Conservation (phyloP, 1,284 basidiomycete genomes). For the Ceraceosorus bombacis region DNA sequence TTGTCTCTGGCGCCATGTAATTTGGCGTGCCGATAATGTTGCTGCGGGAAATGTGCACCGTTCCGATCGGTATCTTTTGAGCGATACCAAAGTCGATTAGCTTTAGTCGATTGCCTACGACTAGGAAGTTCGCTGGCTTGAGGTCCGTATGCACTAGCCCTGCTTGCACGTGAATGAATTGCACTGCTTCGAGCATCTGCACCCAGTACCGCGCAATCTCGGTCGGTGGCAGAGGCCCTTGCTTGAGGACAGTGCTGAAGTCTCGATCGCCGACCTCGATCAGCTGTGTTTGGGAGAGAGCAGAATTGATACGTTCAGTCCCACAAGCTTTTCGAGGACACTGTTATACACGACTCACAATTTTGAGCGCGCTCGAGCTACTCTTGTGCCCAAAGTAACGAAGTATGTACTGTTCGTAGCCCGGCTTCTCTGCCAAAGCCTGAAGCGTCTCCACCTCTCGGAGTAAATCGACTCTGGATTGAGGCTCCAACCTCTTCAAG, state of each 20-base stretch:
- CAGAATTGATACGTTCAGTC: not conserved
- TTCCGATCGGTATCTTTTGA: conserved; percentile 60
- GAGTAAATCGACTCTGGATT: conserved; percentile 41
- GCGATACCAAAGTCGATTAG: conserved; percentile 96
- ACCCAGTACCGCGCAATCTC: conserved; percentile 38
- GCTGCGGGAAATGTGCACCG: conserved; percentile 46
- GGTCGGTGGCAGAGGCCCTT: conserved; percentile 26
- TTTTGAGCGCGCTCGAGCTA: conserved; percentile 37
- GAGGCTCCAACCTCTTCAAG: conserved; percentile 40
- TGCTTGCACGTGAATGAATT: conserved; percentile 44
- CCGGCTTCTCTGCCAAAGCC: conserved; percentile 30
- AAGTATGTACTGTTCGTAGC: conserved; percentile 40
- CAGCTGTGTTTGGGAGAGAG: conserved; percentile 12
- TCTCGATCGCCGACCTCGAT: conserved; percentile 46
- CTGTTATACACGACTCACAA: conserved; percentile 14
- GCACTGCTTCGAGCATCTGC: conserved; percentile 47
- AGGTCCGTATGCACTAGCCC: conserved; percentile 46
- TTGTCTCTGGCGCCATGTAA: conserved; percentile 49
- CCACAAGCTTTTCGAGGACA: not conserved
- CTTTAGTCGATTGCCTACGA: conserved; percentile 78
- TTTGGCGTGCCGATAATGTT: conserved; percentile 47
- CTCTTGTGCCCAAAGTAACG: conserved; percentile 46
- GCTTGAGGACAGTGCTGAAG: conserved; percentile 34
- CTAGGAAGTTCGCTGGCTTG: conserved; percentile 58
- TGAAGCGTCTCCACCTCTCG: conserved; percentile 43